These are phyloP conservation scores for Suillus subaureus DNA, from an alignment of 768 basidiomycete species.

Conservation along the genomic window DNA sequence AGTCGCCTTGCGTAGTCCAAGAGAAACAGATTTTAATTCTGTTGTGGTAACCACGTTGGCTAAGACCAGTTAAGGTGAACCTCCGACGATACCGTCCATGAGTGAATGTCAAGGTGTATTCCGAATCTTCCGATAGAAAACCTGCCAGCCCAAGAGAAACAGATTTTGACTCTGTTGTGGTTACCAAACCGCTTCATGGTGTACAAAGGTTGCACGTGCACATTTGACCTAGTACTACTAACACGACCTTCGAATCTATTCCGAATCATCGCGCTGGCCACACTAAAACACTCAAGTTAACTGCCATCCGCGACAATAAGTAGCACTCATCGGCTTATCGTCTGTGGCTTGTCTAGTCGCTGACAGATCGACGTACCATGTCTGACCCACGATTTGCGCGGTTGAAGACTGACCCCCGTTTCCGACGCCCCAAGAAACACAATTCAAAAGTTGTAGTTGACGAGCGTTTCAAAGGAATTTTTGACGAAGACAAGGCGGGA, in stretches of 20 bases:
- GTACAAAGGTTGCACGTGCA: too few relatives aligned
- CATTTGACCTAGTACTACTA: neutral
- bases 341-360: neutral
- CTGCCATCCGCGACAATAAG: neutral
- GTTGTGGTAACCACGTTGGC: too few relatives aligned
- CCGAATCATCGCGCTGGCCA: constrained; percentile 21
- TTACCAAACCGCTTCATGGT: too few relatives aligned
- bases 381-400: constrained; percentile 86
- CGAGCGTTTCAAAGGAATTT: constrained; percentile 77
- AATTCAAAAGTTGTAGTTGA: constrained; percentile 86
- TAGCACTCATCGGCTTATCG: neutral
- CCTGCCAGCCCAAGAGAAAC: too few relatives aligned
- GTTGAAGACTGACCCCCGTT: constrained; percentile 90
- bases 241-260: neutral
- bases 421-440: constrained; percentile 81
- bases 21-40: too few relatives aligned
- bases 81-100: too few relatives aligned
- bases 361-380: constrained; percentile 38
- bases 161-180: too few relatives aligned
- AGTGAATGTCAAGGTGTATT: too few relatives aligned
- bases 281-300: neutral
- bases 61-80: too few relatives aligned
- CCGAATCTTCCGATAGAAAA: too few relatives aligned
- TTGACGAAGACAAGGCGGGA: constrained; percentile 44
- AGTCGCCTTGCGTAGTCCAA: too few relatives aligned